phyloP scores from a whole-genome alignment of 306 rosid species.

The Trichosanthes cucumerina region DNA sequence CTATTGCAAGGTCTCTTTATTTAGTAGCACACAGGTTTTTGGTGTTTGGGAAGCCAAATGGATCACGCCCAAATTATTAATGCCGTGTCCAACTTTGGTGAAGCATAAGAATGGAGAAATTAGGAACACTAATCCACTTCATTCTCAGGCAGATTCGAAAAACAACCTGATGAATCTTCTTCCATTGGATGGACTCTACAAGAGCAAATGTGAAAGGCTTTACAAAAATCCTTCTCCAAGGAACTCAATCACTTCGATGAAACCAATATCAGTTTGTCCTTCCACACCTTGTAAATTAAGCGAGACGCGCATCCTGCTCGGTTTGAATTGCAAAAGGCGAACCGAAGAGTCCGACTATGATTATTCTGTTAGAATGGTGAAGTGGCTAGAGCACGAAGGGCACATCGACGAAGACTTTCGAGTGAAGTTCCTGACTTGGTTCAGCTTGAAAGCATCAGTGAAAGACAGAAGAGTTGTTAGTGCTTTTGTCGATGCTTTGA shows the following conservation, averaged over 20 bases:
- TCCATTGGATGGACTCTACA: conserved; percentile 1
- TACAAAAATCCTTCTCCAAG: neutral
- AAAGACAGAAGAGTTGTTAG: conserved; percentile 81
- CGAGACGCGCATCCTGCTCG: conserved; percentile 25
- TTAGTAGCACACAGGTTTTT: conserved; percentile 54
- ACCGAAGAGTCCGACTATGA: conserved; percentile 55
- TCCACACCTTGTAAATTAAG: conserved; percentile 50
- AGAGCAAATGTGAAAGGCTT: conserved; percentile 29
- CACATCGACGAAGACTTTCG: conserved; percentile 60
- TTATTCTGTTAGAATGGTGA: conserved; percentile 67
- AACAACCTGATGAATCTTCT: neutral
- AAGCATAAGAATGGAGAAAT: conserved; percentile 19
- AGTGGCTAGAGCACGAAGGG: conserved; percentile 59
- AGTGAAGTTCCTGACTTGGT: conserved; percentile 86
- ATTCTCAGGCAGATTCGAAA: conserved; percentile 31
- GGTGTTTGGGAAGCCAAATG: conserved; percentile 80
- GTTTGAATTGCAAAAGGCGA: conserved; percentile 30
- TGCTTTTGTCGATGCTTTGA: conserved; percentile 67
- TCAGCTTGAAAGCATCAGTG: conserved; percentile 73
- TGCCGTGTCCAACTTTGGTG: conserved; percentile 17
- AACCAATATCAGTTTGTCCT: conserved; percentile 39
- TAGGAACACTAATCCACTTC: conserved; percentile 23
- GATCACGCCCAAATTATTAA: conserved; percentile 41
- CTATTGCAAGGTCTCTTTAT: conserved; percentile 74
- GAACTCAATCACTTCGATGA: conserved; percentile 16